Conservation (phyloP, 1,284 basidiomycete genomes). For the Malassezia arunalokei region DNA sequence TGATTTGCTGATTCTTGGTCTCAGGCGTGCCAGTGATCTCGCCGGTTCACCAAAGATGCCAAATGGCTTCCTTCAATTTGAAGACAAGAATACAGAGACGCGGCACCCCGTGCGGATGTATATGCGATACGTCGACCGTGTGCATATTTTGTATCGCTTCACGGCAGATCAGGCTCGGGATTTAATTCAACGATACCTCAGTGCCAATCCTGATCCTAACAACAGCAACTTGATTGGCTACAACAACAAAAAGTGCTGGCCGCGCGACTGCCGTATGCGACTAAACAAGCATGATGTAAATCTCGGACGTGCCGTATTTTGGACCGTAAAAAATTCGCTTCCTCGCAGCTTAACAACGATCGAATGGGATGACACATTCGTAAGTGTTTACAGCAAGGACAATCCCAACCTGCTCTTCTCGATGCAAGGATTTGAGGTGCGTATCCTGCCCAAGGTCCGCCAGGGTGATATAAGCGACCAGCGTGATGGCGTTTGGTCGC, state of each 20-base stretch:
- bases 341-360: conserved; percentile 94
- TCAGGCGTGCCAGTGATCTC: conserved; percentile 44
- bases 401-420: conserved; percentile 96
- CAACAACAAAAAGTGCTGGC: conserved; percentile 99
- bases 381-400: conserved; percentile 77
- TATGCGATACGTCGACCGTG: conserved; percentile 44
- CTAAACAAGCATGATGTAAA: conserved; percentile 99
- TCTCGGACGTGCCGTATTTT: conserved; percentile 90
- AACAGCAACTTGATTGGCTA: conserved; percentile 98
- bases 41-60: conserved; percentile 44
- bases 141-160: conserved; percentile 76
- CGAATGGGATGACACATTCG: conserved; percentile 60
- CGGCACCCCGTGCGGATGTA: conserved; percentile 44
- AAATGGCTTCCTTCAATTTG: conserved; percentile 44
- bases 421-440: conserved; percentile 95
- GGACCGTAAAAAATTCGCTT: conserved; percentile 96
- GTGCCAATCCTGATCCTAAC: conserved; percentile 91
- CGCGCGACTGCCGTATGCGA: conserved; percentile 94
- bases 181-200: conserved; percentile 91
- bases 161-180: conserved; percentile 95
- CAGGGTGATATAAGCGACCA: conserved; percentile 92
- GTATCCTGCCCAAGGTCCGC: conserved; percentile 87
- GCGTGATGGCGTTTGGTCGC: conserved; percentile 94
- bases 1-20: conserved; percentile 42
- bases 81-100: conserved; percentile 36